Evolutionary conservation across 1,139 yeast genomes (phyloP).

Genomic region (Geotrichum histeridarum): DNA sequence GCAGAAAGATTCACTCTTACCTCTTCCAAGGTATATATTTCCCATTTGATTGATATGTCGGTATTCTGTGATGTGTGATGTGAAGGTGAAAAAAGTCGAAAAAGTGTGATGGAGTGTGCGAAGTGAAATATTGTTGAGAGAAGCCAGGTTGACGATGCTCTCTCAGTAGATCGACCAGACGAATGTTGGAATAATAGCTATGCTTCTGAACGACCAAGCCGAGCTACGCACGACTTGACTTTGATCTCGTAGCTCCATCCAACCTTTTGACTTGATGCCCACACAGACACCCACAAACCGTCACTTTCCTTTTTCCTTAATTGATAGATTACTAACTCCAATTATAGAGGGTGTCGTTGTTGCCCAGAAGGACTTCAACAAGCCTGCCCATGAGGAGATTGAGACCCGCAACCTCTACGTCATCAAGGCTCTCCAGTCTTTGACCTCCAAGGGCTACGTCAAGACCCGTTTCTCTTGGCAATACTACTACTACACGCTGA

Average conservation of each 20-base stretch:
- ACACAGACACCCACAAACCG: too few relatives aligned
- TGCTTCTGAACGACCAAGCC: too few relatives aligned
- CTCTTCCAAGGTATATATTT: conserved; percentile 88
- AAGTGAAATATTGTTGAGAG: too few relatives aligned
- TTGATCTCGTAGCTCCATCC: too few relatives aligned
- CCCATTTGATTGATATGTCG: background rate
- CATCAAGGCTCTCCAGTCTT: conserved; percentile 98
- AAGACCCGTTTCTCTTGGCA: conserved; percentile 99
- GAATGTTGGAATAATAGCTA: too few relatives aligned
- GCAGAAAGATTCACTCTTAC: conserved; percentile 98
- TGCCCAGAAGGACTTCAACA: conserved; percentile 98
- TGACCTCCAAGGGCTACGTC: conserved; percentile 97
- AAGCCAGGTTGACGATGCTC: too few relatives aligned
- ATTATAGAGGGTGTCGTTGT: conserved; percentile 94
- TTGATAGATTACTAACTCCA: conserved; percentile 4
- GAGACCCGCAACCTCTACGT: conserved; percentile 97
- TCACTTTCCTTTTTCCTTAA: background rate
- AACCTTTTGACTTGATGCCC: too few relatives aligned
- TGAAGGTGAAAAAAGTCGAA: background rate
- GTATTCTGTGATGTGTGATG: background rate
- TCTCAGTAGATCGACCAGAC: too few relatives aligned
- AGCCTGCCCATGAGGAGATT: conserved; percentile 95
- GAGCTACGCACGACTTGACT: too few relatives aligned
- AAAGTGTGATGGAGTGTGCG: background rate
- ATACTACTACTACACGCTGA: conserved; percentile 99